Evolutionary conservation across 108 stramenopile genomes (phyloP).

Genomic region (Licmophora abbreviata): DNA sequence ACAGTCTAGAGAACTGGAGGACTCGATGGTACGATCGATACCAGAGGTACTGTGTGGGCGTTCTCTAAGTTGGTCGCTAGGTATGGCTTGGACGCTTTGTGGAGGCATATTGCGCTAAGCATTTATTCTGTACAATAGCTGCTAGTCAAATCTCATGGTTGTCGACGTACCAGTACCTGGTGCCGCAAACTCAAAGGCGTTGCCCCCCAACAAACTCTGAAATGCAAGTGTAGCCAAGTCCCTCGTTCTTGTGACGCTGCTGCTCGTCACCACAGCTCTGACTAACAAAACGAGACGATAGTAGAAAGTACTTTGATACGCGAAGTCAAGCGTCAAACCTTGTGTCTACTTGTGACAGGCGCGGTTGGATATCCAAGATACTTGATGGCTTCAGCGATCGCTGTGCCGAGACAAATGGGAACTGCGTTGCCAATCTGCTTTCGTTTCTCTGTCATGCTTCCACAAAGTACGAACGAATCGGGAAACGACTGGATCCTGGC

Average conservation of each 20-base stretch:
- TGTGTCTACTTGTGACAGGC: neutral
- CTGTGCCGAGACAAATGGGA: slow-evolving; percentile 33
- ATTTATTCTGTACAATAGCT: no score
- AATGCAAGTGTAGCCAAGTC: no score
- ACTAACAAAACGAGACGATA: no score
- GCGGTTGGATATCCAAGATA: neutral
- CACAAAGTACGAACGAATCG: slow-evolving; percentile 28
- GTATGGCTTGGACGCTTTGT: slow-evolving; percentile 1
- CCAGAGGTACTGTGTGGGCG: slow-evolving; percentile 90
- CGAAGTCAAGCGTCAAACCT: no score
- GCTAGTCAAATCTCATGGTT: no score
- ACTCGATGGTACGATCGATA: slow-evolving; percentile 90
- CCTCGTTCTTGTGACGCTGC: no score
- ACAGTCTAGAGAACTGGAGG: slow-evolving; percentile 91
- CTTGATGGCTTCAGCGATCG: slow-evolving; percentile 15
- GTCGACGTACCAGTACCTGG: no score
- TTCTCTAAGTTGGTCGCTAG: slow-evolving; percentile 33
- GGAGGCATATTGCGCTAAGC: no score
- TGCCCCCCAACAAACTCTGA: no score
- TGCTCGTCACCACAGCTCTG: no score
- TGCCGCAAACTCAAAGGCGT: no score
- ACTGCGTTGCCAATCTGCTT: slow-evolving; percentile 57
- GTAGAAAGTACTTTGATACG: no score
- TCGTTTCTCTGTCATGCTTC: slow-evolving; percentile 15
- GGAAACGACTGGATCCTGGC: slow-evolving; percentile 51